phyloP scores from a whole-genome alignment of 345 rosid species.

The Syzygium aqueum region DNA sequence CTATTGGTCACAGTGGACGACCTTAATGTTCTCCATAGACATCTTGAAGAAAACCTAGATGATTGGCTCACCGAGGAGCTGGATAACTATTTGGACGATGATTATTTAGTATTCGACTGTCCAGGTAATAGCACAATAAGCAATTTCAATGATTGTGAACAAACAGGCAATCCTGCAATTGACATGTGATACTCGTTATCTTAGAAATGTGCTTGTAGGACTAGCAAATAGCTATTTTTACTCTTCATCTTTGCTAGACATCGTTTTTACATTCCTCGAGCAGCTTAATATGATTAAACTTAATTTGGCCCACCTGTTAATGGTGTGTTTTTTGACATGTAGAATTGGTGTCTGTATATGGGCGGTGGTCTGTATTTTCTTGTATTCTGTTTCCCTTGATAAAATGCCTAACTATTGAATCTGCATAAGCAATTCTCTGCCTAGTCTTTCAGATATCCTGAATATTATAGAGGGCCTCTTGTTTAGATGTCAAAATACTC shows the following conservation, averaged over 20 bases:
- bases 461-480: not conserved
- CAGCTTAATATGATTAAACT: not conserved
- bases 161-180: not conserved
- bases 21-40: conserved; percentile 54
- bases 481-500: not conserved
- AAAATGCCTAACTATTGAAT: not conserved
- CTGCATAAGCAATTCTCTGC: not conserved
- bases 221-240: not conserved
- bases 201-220: not conserved
- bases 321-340: not conserved
- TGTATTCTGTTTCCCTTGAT: not conserved
- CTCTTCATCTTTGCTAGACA: not conserved
- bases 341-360: not conserved
- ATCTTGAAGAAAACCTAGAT: conserved; percentile 74
- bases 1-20: not conserved
- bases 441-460: not conserved
- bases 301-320: not conserved
- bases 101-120: conserved; percentile 82
- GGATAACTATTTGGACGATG: conserved; percentile 83
- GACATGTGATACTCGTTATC: not conserved
- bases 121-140: conserved; percentile 44
- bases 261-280: not conserved
- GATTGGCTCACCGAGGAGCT: conserved; percentile 82
- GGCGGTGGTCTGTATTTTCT: not conserved
- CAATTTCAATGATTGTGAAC: not conserved